Conservation (phyloP, 202 grass and related monocot species). For the Saccharum hybrid region DNA sequence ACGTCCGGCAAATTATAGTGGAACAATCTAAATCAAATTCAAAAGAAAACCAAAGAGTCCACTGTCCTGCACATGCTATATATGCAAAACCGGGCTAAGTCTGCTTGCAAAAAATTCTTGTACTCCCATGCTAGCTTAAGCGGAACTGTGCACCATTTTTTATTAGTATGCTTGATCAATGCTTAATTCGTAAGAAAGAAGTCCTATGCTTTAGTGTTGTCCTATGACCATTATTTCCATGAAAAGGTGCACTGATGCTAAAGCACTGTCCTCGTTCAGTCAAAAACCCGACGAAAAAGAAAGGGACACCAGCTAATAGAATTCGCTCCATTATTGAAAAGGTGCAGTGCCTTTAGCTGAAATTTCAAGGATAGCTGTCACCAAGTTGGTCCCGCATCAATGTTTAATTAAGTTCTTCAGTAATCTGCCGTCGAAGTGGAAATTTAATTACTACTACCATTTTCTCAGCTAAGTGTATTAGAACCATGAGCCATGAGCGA, state of each 20-base stretch:
- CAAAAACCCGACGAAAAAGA: background rate
- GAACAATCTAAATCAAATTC: too few relatives aligned
- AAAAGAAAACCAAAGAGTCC: too few relatives aligned
- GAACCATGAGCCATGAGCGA: too few relatives aligned
- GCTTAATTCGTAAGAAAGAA: background rate
- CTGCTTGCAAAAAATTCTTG: background rate
- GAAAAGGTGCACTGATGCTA: background rate
- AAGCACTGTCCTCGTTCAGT: background rate
- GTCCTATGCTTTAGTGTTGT: background rate
- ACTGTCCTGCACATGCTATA: background rate
- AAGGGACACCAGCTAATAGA: background rate
- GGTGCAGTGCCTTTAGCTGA: background rate
- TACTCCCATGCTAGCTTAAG: background rate
- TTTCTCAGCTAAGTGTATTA: too few relatives aligned
- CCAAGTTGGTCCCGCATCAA: background rate
- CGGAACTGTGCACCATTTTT: background rate
- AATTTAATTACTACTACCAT: too few relatives aligned
- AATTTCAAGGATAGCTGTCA: background rate
- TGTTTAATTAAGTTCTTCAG: too few relatives aligned
- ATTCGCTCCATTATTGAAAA: background rate
- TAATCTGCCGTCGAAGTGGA: too few relatives aligned
- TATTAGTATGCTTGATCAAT: background rate
- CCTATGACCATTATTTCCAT: background rate
- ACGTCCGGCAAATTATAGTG: too few relatives aligned
- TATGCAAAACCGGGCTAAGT: background rate